Base-by-base conservation (phyloP, 1,139 yeast genomes). In the Hansenula anomala region DNA sequence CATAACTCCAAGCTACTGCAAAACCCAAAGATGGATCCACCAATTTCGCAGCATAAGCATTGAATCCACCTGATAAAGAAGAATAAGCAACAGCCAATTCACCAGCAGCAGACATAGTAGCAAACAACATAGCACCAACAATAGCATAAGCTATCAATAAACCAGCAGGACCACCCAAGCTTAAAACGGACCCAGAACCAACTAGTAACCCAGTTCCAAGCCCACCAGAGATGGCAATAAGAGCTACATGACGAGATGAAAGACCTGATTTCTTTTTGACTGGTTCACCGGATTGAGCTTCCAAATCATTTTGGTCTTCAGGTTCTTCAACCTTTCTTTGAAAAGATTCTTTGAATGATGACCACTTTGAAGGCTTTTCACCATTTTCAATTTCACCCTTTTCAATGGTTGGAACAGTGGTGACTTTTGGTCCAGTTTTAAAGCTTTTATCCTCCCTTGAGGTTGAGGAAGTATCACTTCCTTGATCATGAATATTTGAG, bases 21-120 rank as follows among this genome's bases (percentile, higher is more conserved):
- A 80, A 80, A 4, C 90, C 90, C 76, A 87, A 75, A 6, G 87
- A 78, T 2, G 77, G 73, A 54, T 81, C 88, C 28, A 85, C 68
- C 49, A 85, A 80, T 41, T 82, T 69, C 5, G 81, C 66, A 24
- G 84, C 72, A 56, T 78, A 83, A 25, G 81, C 75, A 28, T 81
- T 70, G 55, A 83, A 84, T 0, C 87, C 84, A 44, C 94, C 94
- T 41, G 80, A 64, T 15, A 84, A 78, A 4, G 44, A 35, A 7
- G 92, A 90, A 58, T 76, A 82, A 3, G 80, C 71, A 26, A 80
- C 82, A 30, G 89, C 84, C 46, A 84, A 60, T 57, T 84, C 94
- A 38, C 88, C 86, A 36, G 82, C 71, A 3, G 85, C 73, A 51
- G 79, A 82, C 48, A 81, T 78, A 32, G 82, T 78, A 47, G 71